phyloP scores from a whole-genome alignment of 129 eudicot genomes.

The Centaurea solstitialis region DNA sequence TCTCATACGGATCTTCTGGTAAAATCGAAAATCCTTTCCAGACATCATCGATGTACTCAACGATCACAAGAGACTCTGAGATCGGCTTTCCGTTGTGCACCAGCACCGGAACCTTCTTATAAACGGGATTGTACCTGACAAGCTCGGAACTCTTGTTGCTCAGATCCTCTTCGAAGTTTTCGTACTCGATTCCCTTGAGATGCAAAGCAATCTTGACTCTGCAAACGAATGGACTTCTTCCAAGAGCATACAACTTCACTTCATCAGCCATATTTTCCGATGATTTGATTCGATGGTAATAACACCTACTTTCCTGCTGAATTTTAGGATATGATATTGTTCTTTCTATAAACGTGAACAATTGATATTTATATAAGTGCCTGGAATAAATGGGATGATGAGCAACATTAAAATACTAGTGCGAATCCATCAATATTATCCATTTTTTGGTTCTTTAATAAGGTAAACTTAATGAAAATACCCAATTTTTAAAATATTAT shows the following conservation, averaged over 20 bases:
- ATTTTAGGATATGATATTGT: not conserved
- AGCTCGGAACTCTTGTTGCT: conserved; percentile 29
- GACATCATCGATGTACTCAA: conserved; percentile 41
- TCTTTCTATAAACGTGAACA: not conserved
- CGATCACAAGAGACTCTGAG: conserved; percentile 33
- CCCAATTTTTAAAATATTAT: too few species aligned
- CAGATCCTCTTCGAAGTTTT: conserved; percentile 21
- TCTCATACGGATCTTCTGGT: conserved; percentile 32
- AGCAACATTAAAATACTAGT: too few species aligned
- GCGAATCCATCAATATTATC: too few species aligned
- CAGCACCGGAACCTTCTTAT: conserved; percentile 34
- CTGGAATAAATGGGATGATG: too few species aligned
- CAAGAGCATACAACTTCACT: conserved; percentile 9
- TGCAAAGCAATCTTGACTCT: conserved; percentile 33
- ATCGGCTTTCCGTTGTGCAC: conserved; percentile 33
- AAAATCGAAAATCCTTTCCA: conserved; percentile 32
- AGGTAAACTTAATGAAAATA: too few species aligned
- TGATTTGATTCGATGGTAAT: not conserved
- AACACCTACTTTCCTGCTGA: not conserved
- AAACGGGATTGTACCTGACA: conserved; percentile 42
- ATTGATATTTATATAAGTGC: too few species aligned
- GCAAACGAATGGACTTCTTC: conserved; percentile 19
- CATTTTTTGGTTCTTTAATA: too few species aligned
- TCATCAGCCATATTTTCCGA: not conserved
- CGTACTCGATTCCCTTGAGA: conserved; percentile 25